Percentiles rank a stretch among this genome's conserved stretches.
These are phyloP conservation scores for Lonicera japonica DNA, from an alignment of 129 eudicot genomes.

Conservation along the genomic window DNA sequence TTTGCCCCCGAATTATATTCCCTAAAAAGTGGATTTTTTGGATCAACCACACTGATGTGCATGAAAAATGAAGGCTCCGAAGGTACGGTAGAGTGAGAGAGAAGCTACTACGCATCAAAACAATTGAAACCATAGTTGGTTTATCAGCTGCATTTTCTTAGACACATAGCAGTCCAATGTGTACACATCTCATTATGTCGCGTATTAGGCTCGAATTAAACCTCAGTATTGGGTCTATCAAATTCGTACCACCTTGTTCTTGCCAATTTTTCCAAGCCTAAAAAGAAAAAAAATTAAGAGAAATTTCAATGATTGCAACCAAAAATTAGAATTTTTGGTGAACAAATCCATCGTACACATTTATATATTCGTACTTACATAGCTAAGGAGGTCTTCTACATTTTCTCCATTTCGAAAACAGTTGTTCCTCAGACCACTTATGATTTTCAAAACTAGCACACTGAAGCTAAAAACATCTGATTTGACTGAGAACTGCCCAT, in stretches of 20 bases:
- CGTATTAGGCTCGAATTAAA: conserved; percentile 10
- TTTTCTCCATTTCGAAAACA: conserved; percentile 8
- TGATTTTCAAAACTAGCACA: conserved; percentile 16
- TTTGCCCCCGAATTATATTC: conserved; percentile 6
- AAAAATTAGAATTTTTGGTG: neutral
- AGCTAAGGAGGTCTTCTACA: conserved; percentile 15
- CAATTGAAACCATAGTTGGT: conserved; percentile 34
- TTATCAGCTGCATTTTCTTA: conserved; percentile 23
- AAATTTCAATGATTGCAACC: neutral
- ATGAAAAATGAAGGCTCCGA: conserved; percentile 20
- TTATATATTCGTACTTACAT: conserved; percentile 24
- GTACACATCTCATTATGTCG: conserved; percentile 26
- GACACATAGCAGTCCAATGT: conserved; percentile 33
- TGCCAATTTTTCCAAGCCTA: conserved; percentile 35
- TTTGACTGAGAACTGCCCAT: conserved; percentile 24
- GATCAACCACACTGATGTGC: conserved; percentile 1
- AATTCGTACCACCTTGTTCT: conserved; percentile 10
- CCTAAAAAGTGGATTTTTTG: conserved; percentile 8
- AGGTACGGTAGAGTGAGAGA: conserved; percentile 26
- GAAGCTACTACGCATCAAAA: conserved; percentile 27
- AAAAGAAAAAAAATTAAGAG: neutral
- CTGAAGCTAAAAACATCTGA: conserved; percentile 33
- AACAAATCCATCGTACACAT: neutral
- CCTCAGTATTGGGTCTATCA: conserved; percentile 22
- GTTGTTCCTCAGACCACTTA: conserved; percentile 18